Evolutionary conservation across 805 yeast genomes (phyloP), one percentile per base, ranked within the genome.

Genomic region (Candida koratica): DNA sequence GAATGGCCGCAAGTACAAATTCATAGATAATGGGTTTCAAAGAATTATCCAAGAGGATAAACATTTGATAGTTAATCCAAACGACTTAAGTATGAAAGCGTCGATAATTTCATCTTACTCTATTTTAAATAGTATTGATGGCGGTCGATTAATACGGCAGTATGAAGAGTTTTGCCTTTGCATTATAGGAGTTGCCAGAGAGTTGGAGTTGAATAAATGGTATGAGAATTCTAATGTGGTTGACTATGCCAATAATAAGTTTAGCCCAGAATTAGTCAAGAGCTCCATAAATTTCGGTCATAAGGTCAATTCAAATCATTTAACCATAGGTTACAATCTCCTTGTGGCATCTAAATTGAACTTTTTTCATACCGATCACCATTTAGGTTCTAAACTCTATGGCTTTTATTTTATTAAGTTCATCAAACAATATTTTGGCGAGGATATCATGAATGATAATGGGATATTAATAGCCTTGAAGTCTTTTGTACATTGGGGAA

Each of bases 341-440:
- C 38, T 74, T 40, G 55, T 67, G 19, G 68, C 74, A 13, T 54
- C 76, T 12, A 73, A 71, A 43, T 59, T 74, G 41, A 71, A 73
- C 47, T 75, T 73, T 44, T 58, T 73, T 37, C 79, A 74, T 41
- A 71, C 79, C 1, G 79, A 75, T 48, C 81, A 75, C 46, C 75
- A 69, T 48, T 66, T 71, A 13, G 69, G 75, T 36, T 69, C 75
- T n/a, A 62, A 58, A 34, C 50, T 73, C 14, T 77, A 73, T 38
- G 77, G 78, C 0, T 42, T 48, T 26, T 67, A 61, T 42, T 52
- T 75, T 56, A 57, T 61, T 24, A 53, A 58, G 32, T 59, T 60
- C 20, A 61, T 73, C 28, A 44, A 44, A 14, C 56, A 59, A 26
- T 58, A 63, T 37, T 71, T 61, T 39, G 77, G 75, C 5, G 52